Conservation (phyloP, 1,139 yeast genomes). For the Candida sp. region DNA sequence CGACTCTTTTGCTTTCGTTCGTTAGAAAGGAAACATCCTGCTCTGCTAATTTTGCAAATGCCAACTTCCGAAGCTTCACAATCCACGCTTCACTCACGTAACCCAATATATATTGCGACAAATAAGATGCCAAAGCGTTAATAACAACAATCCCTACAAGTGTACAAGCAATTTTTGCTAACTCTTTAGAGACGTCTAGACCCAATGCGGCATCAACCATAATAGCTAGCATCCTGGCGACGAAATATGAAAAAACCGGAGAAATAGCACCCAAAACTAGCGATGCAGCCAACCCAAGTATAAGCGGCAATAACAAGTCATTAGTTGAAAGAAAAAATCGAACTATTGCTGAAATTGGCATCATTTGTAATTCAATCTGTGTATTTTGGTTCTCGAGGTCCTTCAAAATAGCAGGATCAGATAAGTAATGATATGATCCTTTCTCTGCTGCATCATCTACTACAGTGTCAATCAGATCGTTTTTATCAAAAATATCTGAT, state of each 20-base stretch:
- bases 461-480: neutral
- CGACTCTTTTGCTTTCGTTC: conserved; percentile 33
- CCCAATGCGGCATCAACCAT: conserved; percentile 45
- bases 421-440: neutral
- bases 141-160: conserved; percentile 56
- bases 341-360: conserved; percentile 32
- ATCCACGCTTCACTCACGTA: conserved; percentile 71
- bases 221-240: conserved; percentile 63
- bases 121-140: conserved; percentile 58
- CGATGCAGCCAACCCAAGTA: conserved; percentile 52
- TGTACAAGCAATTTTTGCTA: conserved; percentile 64
- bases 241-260: conserved; percentile 77
- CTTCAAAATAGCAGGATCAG: conserved; percentile 20
- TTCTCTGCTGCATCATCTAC: neutral
- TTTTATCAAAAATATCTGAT: neutral
- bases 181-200: conserved; percentile 15
- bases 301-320: conserved; percentile 31
- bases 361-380: conserved; percentile 10
- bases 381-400: conserved; percentile 15
- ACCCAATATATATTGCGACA: conserved; percentile 49
- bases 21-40: conserved; percentile 60
- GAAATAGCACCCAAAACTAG: conserved; percentile 58
- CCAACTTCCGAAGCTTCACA: conserved; percentile 44
- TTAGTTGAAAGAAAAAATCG: conserved; percentile 29
- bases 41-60: conserved; percentile 46